These are phyloP conservation scores for Cordyceps pruinosa DNA, from an alignment of 2,329 filamentous ascomycete genomes.

Conservation along the genomic window DNA sequence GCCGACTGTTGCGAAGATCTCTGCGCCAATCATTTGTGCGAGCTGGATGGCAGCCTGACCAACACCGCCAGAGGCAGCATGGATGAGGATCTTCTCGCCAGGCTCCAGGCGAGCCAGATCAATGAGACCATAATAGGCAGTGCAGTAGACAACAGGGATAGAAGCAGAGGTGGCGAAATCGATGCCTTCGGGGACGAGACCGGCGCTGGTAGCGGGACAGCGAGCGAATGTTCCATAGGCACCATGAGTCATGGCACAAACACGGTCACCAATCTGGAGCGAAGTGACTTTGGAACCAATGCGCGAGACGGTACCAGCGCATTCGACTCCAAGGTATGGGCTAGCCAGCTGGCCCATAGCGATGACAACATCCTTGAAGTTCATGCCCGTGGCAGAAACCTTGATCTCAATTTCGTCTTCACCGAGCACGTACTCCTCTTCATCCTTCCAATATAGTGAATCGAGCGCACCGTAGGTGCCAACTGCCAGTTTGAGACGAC, in stretches of 20 bases:
- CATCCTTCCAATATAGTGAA: constrained; percentile 34
- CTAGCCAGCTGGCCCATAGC: constrained; percentile 32
- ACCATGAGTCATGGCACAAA: constrained; percentile 45
- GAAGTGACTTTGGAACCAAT: constrained; percentile 55
- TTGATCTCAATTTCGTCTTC: constrained; percentile 36
- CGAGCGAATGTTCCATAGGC: constrained; percentile 28
- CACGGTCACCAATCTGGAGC: constrained; percentile 64
- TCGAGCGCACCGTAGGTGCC: constrained; percentile 32
- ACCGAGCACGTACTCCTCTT: constrained; percentile 22
- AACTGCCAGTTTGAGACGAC: constrained; percentile 31
- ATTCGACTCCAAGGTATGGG: constrained; percentile 33
- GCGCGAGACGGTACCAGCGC: constrained; percentile 31
- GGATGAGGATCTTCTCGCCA: constrained; percentile 34
- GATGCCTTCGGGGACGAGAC: constrained; percentile 31
- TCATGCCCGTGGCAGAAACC: constrained; percentile 37
- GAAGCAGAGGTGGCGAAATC: constrained; percentile 32
- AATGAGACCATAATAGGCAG: constrained; percentile 34
- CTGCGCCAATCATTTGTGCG: constrained; percentile 30
- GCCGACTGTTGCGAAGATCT: constrained; percentile 37
- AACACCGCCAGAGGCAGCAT: constrained; percentile 31
- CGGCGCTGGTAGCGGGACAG: constrained; percentile 27
- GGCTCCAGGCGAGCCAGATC: constrained; percentile 30
- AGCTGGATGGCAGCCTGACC: constrained; percentile 34
- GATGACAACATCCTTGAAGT: constrained; percentile 40
- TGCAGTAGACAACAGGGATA: constrained; percentile 34